A percentile compares a stretch with the other conserved stretches of the same genome.
Conservation (phyloP, 306 rosid species). For the Ormosia emarginata region DNA sequence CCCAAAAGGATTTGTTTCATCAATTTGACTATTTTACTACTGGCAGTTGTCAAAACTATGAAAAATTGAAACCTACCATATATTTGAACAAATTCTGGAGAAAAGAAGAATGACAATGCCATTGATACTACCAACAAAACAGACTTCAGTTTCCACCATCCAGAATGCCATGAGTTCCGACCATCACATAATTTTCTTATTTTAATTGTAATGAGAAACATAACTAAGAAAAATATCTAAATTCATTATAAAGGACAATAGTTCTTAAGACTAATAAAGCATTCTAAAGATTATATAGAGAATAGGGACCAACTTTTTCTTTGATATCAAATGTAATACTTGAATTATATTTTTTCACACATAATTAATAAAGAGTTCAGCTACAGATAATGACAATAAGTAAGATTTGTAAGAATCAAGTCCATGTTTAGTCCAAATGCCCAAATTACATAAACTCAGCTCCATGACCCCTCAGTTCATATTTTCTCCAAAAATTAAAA, state of each 20-base stretch:
- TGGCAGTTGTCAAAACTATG: background rate
- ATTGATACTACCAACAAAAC: conserved; percentile 52
- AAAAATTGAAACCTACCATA: conserved; percentile 50
- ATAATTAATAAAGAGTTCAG: background rate
- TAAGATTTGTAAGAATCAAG: background rate
- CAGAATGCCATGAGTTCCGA: conserved; percentile 78
- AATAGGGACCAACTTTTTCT: background rate
- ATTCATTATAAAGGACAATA: conserved; percentile 47
- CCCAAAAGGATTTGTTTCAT: background rate
- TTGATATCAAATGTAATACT: background rate
- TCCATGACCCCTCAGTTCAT: no score
- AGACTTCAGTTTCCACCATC: conserved; percentile 68
- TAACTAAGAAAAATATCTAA: conserved; percentile 76
- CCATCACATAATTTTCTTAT: conserved; percentile 57
- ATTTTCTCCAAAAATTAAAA: no score
- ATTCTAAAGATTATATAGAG: background rate
- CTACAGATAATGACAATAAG: background rate
- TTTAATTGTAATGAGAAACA: conserved; percentile 65
- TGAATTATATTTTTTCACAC: background rate
- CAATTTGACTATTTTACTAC: background rate
- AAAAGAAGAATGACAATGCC: conserved; percentile 52
- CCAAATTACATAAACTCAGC: no score
- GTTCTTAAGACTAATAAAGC: background rate
- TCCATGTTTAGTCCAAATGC: background rate
- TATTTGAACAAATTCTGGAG: conserved; percentile 52